A percentile compares a stretch with the other conserved stretches of the same genome.
phyloP scores from a whole-genome alignment of 257 asterid genomes.

The Solanum rostratum region DNA sequence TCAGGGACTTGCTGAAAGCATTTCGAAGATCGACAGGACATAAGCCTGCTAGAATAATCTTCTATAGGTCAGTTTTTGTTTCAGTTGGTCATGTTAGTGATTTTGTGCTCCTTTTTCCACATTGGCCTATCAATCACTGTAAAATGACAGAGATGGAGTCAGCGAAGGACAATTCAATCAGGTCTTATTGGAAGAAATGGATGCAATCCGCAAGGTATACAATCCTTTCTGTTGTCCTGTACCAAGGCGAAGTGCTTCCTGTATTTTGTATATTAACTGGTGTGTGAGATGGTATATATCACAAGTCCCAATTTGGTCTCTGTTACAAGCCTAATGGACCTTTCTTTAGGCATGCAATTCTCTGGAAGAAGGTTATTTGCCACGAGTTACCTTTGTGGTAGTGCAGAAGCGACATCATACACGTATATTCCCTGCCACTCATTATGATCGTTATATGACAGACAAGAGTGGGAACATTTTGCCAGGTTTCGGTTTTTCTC shows the following conservation, averaged over 20 bases:
- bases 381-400: conserved; percentile 61
- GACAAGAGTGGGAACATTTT: conserved; percentile 88
- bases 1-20: conserved; percentile 52
- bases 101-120: background rate
- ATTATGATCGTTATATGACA: conserved; percentile 23
- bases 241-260: background rate
- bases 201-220: conserved; percentile 55
- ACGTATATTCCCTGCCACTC: conserved; percentile 54
- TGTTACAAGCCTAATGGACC: background rate
- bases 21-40: conserved; percentile 16
- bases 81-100: background rate
- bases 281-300: background rate
- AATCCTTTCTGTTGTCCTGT: background rate
- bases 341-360: conserved; percentile 58
- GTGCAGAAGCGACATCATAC: conserved; percentile 97
- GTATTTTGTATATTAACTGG: background rate
- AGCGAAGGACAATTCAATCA: conserved; percentile 82
- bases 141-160: conserved; percentile 66
- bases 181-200: conserved; percentile 56
- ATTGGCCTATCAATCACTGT: background rate
- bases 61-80: conserved; percentile 40
- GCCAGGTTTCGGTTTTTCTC: conserved; percentile 37
- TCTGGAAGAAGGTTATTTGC: conserved; percentile 35
- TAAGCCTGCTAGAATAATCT: conserved; percentile 61
- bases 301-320: background rate